Percentiles rank a stretch among this genome's conserved stretches.
Conservation (phyloP, 768 basidiomycete genomes). For the Gloeophyllum trabeum region DNA sequence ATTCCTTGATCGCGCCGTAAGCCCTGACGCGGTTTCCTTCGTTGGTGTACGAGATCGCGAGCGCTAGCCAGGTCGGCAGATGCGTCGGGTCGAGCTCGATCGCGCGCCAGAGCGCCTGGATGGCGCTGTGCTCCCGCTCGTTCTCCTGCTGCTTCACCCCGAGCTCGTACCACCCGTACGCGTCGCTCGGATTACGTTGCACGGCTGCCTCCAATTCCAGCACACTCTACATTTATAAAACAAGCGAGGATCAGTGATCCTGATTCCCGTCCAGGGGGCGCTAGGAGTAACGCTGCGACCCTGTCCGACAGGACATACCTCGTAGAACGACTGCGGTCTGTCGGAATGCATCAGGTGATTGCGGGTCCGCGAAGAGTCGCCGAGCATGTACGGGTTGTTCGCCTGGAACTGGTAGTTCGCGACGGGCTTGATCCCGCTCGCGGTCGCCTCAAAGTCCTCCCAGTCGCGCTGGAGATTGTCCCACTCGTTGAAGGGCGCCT, state of each 20-base stretch:
- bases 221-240: slow-evolving; percentile 46
- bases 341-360: slow-evolving; percentile 30
- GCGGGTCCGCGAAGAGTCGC: slow-evolving; percentile 37
- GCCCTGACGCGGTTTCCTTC: slow-evolving; percentile 69
- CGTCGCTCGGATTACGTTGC: slow-evolving; percentile 61
- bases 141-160: slow-evolving; percentile 98
- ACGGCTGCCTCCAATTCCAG: slow-evolving; percentile 86
- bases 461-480: slow-evolving; percentile 61
- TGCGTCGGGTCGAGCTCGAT: slow-evolving; percentile 71
- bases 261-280: neutral
- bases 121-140: slow-evolving; percentile 85
- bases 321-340: slow-evolving; percentile 18
- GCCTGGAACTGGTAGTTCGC: slow-evolving; percentile 59
- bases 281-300: neutral
- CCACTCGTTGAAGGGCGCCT: slow-evolving; percentile 35
- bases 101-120: slow-evolving; percentile 73
- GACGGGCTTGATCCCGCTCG: slow-evolving; percentile 47
- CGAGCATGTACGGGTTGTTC: slow-evolving; percentile 69
- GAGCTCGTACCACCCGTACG: slow-evolving; percentile 79
- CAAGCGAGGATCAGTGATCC: slow-evolving; percentile 9
- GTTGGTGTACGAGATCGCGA: slow-evolving; percentile 87
- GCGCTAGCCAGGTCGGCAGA: slow-evolving; percentile 78
- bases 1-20: slow-evolving; percentile 71
- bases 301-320: too few relatives aligned
- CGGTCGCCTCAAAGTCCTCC: slow-evolving; percentile 73